Base-by-base conservation (phyloP, 805 yeast species). In the Pichia phayaonensis region DNA sequence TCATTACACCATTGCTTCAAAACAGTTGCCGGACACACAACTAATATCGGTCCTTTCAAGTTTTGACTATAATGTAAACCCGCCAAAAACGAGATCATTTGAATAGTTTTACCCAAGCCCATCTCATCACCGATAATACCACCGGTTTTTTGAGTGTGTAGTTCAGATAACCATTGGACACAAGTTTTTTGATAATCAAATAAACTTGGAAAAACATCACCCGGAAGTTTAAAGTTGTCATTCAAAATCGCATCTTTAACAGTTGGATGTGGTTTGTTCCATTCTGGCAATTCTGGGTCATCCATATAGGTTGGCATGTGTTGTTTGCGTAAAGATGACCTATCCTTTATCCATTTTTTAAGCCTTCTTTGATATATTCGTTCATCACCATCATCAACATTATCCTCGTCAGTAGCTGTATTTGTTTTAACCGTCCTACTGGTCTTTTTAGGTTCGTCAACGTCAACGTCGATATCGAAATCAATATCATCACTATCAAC, bases 101-200 rank as follows among this genome's bases (percentile, higher is more conserved):
- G 98, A 46, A 94, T 85, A 0, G 99, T 94, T 62, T 94, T 94
- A 2, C 99, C 99, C 18, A 94, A 69, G 0, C 99, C 99, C 99
- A 94, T 94, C 65, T 94, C 99, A 67, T 94, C 99, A 24, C 98
- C 97, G 40, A 94, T 76, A 22, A 94, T 94, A 0, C 99, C 99
- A 2, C 99, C 99, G 3, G 90, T 84, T 46, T 79, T 81, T 64
- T 94, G 98, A 21, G 81, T 75, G 60, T 86, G 84, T n/a, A 94
- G 71, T 62, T 94, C 99, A 84, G 95, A 90, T 2, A 94, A 76
- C 99, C 99, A 92, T 60, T 94, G 96, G 1, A 94, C 97, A 54
- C 98, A 89, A 0, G 98, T 94, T 60, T 87, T 87, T 61, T 94
- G 99, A 64, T 94, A 94, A 56, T 88, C 96, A 61, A 94, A 94